A percentile compares a stretch with the other conserved stretches of the same genome.
Conservation (phyloP, 371 early-diverging fungal species). For the Apophysomyces trapeziformis region DNA sequence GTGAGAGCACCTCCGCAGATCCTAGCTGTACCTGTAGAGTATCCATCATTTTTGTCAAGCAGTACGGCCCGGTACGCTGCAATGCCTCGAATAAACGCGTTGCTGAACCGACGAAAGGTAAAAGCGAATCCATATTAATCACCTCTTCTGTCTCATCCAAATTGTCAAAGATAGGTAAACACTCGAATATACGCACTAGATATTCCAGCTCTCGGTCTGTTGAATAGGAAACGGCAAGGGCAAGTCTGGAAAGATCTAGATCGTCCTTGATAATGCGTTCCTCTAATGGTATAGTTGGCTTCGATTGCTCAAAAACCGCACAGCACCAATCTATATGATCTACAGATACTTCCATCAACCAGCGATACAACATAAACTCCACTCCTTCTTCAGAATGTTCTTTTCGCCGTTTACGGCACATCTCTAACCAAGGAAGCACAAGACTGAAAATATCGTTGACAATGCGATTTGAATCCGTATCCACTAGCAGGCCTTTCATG, state of each 20-base stretch:
- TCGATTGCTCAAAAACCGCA: constrained; percentile 60
- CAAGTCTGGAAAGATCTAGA: constrained; percentile 58
- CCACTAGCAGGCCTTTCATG: constrained; percentile 50
- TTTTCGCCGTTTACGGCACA: constrained; percentile 23
- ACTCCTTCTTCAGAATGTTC: constrained; percentile 22
- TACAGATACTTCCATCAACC: constrained; percentile 40
- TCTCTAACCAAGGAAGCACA: constrained; percentile 64
- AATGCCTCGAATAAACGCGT: constrained; percentile 48
- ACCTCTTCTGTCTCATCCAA: constrained; percentile 17
- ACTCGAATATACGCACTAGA: constrained; percentile 65
- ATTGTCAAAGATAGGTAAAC: constrained; percentile 62
- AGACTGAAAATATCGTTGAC: constrained; percentile 54
- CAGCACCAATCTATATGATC: constrained; percentile 60
- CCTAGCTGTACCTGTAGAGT: constrained; percentile 67
- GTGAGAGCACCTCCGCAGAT: constrained; percentile 65
- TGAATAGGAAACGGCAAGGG: constrained; percentile 59
- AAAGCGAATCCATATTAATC: constrained; percentile 34
- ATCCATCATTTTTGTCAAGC: constrained; percentile 65
- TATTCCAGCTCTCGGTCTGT: constrained; percentile 44
- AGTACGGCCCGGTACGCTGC: constrained; percentile 47
- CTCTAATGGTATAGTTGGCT: constrained; percentile 54
- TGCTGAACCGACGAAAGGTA: constrained; percentile 24
- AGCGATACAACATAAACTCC: constrained; percentile 46
- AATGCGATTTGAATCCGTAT: constrained; percentile 46
- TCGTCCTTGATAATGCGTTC: constrained; percentile 68